phyloP scores from a whole-genome alignment of 768 basidiomycete species.

The Gymnopilus junonius region DNA sequence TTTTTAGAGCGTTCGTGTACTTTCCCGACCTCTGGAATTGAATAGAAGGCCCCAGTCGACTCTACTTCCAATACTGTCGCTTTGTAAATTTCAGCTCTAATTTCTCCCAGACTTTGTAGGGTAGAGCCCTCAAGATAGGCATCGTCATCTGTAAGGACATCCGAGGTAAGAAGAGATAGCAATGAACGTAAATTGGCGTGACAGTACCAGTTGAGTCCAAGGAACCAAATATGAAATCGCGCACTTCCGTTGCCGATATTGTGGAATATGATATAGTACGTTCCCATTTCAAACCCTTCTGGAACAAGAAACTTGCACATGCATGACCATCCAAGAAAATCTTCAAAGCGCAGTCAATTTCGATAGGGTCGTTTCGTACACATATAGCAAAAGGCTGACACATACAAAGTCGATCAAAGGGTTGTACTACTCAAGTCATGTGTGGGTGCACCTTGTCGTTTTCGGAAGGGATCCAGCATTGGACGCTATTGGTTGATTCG shows the following conservation, averaged over 20 bases:
- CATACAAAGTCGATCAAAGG: background rate
- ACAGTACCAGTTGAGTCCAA: slow-evolving; percentile 7
- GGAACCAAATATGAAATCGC: slow-evolving; percentile 5
- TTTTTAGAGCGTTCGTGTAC: slow-evolving; percentile 30
- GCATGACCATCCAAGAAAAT: background rate
- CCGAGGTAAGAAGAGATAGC: background rate
- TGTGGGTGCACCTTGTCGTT: background rate
- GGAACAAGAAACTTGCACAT: too few species aligned
- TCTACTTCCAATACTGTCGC: background rate
- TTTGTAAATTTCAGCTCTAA: slow-evolving; percentile 2
- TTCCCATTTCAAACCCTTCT: background rate
- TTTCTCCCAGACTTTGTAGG: slow-evolving; percentile 6
- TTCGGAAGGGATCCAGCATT: slow-evolving; percentile 16
- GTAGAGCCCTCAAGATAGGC: background rate
- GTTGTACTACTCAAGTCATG: background rate
- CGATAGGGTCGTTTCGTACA: background rate
- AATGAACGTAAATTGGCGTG: background rate
- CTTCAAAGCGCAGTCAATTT: background rate
- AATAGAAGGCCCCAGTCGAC: background rate
- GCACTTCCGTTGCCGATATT: slow-evolving; percentile 1
- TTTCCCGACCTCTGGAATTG: background rate
- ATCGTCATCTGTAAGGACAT: slow-evolving; percentile 11
- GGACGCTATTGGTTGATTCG: background rate
- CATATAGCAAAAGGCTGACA: background rate
- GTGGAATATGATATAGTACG: background rate